A percentile compares a stretch with the other conserved stretches of the same genome.
Evolutionary conservation across 176 grass and related monocot genomes (phyloP).

Genomic region (Oryza brachyantha): DNA sequence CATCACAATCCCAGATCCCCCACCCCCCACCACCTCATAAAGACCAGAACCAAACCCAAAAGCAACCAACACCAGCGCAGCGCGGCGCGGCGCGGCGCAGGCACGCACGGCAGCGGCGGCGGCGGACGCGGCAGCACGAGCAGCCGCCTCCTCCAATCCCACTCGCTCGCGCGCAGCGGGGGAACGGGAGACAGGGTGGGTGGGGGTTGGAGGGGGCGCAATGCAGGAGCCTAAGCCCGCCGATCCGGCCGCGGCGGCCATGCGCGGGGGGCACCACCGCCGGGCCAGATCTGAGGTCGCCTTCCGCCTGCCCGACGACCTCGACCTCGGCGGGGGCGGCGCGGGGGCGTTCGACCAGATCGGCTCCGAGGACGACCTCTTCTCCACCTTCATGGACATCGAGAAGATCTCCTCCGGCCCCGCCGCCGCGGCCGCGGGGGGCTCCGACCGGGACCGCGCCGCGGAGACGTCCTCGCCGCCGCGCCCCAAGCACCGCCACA

Average conservation of each 20-base stretch:
- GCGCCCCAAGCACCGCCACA: slow-evolving; percentile 85
- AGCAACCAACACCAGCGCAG: slow-evolving; percentile 3
- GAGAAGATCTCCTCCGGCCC: slow-evolving; percentile 79
- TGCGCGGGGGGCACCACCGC: slow-evolving; percentile 72
- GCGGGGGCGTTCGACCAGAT: slow-evolving; percentile 70
- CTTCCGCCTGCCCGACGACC: slow-evolving; percentile 80
- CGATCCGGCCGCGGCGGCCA: slow-evolving; percentile 42
- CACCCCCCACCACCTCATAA: slow-evolving; percentile 18
- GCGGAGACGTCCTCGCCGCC: slow-evolving; percentile 55
- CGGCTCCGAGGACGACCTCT: slow-evolving; percentile 96
- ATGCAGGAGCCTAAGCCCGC: slow-evolving; percentile 71
- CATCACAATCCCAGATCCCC: background rate
- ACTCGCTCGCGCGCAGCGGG: background rate
- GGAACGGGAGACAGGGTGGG: background rate
- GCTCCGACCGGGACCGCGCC: slow-evolving; percentile 48
- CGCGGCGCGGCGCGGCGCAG: background rate
- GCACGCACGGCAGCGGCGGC: background rate
- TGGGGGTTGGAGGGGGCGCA: background rate
- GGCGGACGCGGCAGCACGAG: background rate
- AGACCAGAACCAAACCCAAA: slow-evolving; percentile 27
- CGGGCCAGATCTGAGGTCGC: slow-evolving; percentile 96
- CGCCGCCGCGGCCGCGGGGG: slow-evolving; percentile 36
- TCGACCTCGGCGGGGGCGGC: slow-evolving; percentile 54
- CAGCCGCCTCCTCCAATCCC: slow-evolving; percentile 1
- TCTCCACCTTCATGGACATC: slow-evolving; percentile 98